Evolutionary conservation across 108 stramenopile genomes (phyloP).

Genomic region (Skeletonema marinoi): DNA sequence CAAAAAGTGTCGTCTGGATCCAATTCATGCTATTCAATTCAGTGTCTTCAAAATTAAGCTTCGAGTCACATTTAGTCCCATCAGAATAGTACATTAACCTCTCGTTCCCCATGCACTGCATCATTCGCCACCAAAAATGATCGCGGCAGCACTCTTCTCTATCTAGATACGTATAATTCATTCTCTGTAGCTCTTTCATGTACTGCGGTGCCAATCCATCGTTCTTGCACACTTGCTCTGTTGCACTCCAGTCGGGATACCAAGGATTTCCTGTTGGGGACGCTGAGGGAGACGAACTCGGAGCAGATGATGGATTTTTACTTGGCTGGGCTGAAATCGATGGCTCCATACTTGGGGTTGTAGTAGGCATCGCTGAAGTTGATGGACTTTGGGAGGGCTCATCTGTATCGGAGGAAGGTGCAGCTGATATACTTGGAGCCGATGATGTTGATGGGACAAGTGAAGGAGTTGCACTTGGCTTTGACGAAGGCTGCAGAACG

Average conservation of each 20-base stretch:
- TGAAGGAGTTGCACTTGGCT: neutral
- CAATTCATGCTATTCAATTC: neutral
- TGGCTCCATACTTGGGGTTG: neutral
- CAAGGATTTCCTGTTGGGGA: slow-evolving; percentile 28
- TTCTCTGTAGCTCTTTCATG: slow-evolving; percentile 21
- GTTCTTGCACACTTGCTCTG: slow-evolving; percentile 22
- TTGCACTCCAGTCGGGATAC: slow-evolving; percentile 31
- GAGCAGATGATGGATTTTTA: neutral
- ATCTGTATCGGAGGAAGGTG: too few relatives aligned
- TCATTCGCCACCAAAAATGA: neutral
- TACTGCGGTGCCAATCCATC: slow-evolving; percentile 31
- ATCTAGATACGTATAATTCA: slow-evolving; percentile 23
- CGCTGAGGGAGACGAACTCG: slow-evolving; percentile 16
- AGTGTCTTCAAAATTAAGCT: neutral
- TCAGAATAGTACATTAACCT: neutral
- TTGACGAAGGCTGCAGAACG: neutral
- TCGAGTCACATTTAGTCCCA: neutral
- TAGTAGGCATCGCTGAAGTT: neutral
- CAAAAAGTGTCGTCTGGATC: neutral
- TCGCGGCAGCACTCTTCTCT: neutral
- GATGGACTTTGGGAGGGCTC: too few relatives aligned
- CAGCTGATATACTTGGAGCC: neutral
- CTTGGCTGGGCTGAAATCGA: neutral
- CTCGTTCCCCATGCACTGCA: neutral
- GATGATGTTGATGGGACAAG: neutral